These are phyloP conservation scores for Suillus brevipes DNA, from an alignment of 768 basidiomycete species.

Conservation along the genomic window DNA sequence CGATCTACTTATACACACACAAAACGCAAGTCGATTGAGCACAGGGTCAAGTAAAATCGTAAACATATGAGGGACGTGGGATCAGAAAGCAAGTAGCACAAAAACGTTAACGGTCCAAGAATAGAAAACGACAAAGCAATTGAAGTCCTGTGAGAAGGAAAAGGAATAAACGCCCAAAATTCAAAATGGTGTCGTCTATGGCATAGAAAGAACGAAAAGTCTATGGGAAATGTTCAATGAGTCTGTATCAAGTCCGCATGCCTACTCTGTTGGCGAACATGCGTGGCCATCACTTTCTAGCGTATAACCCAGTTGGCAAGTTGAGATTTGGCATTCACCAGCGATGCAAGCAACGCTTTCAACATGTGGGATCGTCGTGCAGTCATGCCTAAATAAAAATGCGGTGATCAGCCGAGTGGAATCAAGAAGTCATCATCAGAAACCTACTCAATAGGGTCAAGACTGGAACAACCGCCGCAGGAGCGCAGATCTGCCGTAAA, in stretches of 20 bases:
- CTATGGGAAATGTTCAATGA: background rate
- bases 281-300: slow-evolving; percentile 15
- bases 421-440: background rate
- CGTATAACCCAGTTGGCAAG: slow-evolving; percentile 28
- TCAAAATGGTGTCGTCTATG: background rate
- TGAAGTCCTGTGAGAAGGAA: background rate
- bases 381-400: slow-evolving; percentile 25
- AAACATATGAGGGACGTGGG: background rate
- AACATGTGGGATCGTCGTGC: slow-evolving; percentile 24
- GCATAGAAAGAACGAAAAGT: background rate
- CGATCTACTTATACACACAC: background rate
- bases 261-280: slow-evolving; percentile 16
- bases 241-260: too few relatives aligned
- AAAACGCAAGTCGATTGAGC: background rate
- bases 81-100: background rate
- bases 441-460: slow-evolving; percentile 18
- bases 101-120: background rate
- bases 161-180: background rate
- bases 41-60: background rate
- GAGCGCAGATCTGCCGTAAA: slow-evolving; percentile 26
- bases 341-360: slow-evolving; percentile 27
- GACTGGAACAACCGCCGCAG: slow-evolving; percentile 32
- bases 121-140: background rate
- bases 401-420: background rate
- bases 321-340: slow-evolving; percentile 26